A percentile compares a stretch with the other conserved stretches of the same genome.
Conservation (phyloP, 108 stramenopile species). For the Mediolabrus comicus region DNA sequence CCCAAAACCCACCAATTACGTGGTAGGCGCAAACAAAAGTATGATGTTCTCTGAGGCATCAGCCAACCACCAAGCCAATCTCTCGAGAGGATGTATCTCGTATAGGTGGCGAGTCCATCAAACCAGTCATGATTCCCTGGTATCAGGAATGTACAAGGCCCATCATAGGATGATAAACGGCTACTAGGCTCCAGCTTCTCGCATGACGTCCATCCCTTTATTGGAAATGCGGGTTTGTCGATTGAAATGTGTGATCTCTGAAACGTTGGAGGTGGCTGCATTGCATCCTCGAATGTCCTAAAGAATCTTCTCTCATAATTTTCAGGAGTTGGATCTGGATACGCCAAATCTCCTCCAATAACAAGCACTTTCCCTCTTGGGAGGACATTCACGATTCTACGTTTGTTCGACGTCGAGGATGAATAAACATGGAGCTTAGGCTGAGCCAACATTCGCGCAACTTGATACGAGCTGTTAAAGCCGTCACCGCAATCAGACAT, state of each 20-base stretch:
- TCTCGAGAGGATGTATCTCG: slow-evolving; percentile 52
- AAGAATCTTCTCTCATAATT: slow-evolving; percentile 61
- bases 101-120: slow-evolving; percentile 62
- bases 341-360: slow-evolving; percentile 68
- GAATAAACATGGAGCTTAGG: slow-evolving; percentile 42
- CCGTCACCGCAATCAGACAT: slow-evolving; percentile 68
- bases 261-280: slow-evolving; percentile 53
- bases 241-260: slow-evolving; percentile 54
- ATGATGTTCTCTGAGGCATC: slow-evolving; percentile 60
- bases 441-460: slow-evolving; percentile 57
- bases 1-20: slow-evolving; percentile 62
- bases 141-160: slow-evolving; percentile 26
- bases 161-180: slow-evolving; percentile 16
- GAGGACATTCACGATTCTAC: slow-evolving; percentile 15
- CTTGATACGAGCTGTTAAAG: slow-evolving; percentile 62
- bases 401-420: slow-evolving; percentile 5
- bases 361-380: slow-evolving; percentile 60
- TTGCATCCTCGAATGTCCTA: slow-evolving; percentile 63
- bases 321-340: slow-evolving; percentile 52
- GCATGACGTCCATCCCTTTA: slow-evolving; percentile 44
- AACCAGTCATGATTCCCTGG: slow-evolving; percentile 79
- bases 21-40: slow-evolving; percentile 61
- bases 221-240: slow-evolving; percentile 52
- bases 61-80: slow-evolving; percentile 73
- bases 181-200: slow-evolving; percentile 5